Conservation (phyloP, 805 yeast species). For the Starmerella davenportii region DNA sequence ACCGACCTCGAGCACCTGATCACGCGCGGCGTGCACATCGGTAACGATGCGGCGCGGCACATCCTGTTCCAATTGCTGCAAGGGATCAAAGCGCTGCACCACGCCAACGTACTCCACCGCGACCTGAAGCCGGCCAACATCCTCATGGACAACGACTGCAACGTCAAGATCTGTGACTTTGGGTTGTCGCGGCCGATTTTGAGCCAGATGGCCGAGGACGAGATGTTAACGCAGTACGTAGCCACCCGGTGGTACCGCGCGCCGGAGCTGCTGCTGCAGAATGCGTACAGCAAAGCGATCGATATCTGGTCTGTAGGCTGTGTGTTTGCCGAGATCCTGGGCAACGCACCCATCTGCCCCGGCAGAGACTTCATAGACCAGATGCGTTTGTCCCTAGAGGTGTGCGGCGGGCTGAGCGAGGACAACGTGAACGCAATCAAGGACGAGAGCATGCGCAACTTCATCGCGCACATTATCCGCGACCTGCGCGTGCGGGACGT, state of each 20-base stretch:
- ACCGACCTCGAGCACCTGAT: slow-evolving; percentile 97
- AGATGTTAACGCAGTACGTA: slow-evolving; percentile 86
- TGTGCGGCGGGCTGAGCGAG: slow-evolving; percentile 81
- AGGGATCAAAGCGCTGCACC: slow-evolving; percentile 76
- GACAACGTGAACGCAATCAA: slow-evolving; percentile 54
- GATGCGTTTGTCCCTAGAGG: slow-evolving; percentile 65
- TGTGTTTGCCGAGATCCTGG: slow-evolving; percentile 80
- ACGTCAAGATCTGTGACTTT: slow-evolving; percentile 87
- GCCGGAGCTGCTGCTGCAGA: slow-evolving; percentile 91
- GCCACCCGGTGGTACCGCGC: slow-evolving; percentile 99
- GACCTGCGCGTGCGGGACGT: slow-evolving; percentile 10
- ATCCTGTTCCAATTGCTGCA: slow-evolving; percentile 83
- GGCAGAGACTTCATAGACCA: slow-evolving; percentile 96
- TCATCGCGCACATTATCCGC: slow-evolving; percentile 73
- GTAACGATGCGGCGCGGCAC: slow-evolving; percentile 88
- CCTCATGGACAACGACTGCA: slow-evolving; percentile 89
- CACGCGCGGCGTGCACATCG: slow-evolving; percentile 64
- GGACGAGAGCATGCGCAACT: slow-evolving; percentile 76
- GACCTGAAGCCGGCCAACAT: slow-evolving; percentile 90
- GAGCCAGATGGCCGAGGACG: slow-evolving; percentile 40
- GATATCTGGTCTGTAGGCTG: slow-evolving; percentile 98
- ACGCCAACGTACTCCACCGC: slow-evolving; percentile 83
- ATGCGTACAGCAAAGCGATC: slow-evolving; percentile 87
- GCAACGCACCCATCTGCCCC: slow-evolving; percentile 79
- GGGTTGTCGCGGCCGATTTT: slow-evolving; percentile 71